These are phyloP conservation scores for Didymella keratinophila DNA, from an alignment of 2,329 filamentous ascomycete species.

Conservation along the genomic window DNA sequence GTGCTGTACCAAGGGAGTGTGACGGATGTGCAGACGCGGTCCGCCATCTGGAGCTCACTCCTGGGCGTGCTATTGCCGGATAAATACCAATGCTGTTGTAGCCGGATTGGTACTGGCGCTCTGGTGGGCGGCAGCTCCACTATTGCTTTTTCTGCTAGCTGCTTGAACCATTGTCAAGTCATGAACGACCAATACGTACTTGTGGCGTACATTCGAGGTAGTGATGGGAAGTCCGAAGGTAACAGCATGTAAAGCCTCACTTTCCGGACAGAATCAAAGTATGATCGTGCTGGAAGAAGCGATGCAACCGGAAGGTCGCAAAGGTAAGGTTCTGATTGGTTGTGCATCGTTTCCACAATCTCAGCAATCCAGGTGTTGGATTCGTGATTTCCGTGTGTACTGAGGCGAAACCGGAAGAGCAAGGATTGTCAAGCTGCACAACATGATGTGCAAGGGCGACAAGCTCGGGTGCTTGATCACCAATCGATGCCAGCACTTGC, in stretches of 20 bases:
- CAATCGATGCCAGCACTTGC: conserved; percentile 12
- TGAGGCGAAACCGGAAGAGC: background rate
- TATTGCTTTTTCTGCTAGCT: conserved; percentile 20
- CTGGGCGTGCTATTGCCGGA: conserved; percentile 1
- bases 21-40: conserved; percentile 4
- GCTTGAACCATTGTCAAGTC: conserved; percentile 17
- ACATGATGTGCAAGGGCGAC: conserved; percentile 20
- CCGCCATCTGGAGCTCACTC: background rate
- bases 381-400: background rate
- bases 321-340: background rate
- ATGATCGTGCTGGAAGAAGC: background rate
- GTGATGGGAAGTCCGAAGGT: conserved; percentile 3
- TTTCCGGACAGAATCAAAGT: background rate
- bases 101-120: conserved; percentile 14
- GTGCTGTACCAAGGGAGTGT: conserved; percentile 1
- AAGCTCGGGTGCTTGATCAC: conserved; percentile 12
- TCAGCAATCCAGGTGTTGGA: background rate
- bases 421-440: conserved; percentile 17
- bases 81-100: conserved; percentile 10
- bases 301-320: background rate
- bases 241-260: background rate
- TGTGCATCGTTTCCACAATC: background rate
- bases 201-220: conserved; percentile 14
- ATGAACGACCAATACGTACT: conserved; percentile 12
- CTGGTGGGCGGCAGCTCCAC: background rate